phyloP scores from a whole-genome alignment of 2,329 filamentous ascomycete species.

The Fusarium palustre region DNA sequence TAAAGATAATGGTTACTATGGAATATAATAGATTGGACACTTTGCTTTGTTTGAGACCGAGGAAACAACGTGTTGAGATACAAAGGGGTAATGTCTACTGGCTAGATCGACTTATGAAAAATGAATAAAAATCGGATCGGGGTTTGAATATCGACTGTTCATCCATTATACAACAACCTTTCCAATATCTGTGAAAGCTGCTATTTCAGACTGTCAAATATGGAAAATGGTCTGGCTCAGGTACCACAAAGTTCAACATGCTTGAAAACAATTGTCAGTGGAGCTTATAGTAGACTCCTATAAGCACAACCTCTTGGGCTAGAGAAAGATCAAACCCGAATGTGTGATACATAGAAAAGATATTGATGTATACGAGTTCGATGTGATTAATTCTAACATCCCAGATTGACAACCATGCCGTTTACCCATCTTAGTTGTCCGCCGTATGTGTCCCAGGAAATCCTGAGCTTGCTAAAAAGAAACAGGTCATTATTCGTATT shows the following conservation, averaged over 20 bases:
- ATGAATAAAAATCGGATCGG: constrained; percentile 32
- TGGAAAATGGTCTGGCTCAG: background rate
- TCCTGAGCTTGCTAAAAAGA: background rate
- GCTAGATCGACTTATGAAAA: constrained; percentile 44
- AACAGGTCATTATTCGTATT: background rate
- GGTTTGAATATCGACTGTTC: constrained; percentile 23
- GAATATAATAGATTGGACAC: constrained; percentile 33
- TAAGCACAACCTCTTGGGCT: background rate
- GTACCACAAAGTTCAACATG: background rate
- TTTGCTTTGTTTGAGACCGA: constrained; percentile 24
- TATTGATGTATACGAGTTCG: background rate
- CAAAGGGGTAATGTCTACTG: constrained; percentile 48
- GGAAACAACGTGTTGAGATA: constrained; percentile 18
- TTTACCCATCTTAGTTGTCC: background rate
- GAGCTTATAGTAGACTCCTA: no score
- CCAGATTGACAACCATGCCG: background rate
- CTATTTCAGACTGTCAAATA: no score
- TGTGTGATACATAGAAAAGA: background rate
- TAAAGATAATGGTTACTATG: constrained; percentile 21
- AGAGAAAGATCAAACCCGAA: background rate
- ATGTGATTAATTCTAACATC: background rate
- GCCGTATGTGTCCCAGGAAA: background rate
- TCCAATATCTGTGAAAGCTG: background rate
- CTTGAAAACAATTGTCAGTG: background rate
- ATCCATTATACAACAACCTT: constrained; percentile 1